Percentiles rank a stretch among this genome's conserved stretches.
These are phyloP conservation scores for Juncus effusus DNA, from an alignment of 176 grass and related monocot species.

Conservation along the genomic window DNA sequence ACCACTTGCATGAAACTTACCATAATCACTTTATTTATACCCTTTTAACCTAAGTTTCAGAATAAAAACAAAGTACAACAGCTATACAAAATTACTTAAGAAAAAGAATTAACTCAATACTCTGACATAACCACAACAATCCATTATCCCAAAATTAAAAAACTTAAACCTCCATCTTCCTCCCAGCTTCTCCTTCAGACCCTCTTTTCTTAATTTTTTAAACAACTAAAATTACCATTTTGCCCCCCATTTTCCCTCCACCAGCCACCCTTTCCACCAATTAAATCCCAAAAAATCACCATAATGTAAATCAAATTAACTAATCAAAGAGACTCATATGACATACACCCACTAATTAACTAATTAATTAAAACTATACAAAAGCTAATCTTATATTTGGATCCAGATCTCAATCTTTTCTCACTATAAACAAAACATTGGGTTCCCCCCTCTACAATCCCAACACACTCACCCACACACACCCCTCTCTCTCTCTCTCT, in stretches of 20 bases:
- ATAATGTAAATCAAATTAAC: constrained; percentile 13
- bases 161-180: constrained; percentile 42
- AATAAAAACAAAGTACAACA: constrained; percentile 20
- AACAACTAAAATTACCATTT: constrained; percentile 18
- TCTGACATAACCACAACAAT: constrained; percentile 27
- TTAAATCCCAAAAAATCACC: constrained; percentile 9
- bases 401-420: constrained; percentile 93
- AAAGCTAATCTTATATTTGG: constrained; percentile 37
- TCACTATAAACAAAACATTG: constrained; percentile 92
- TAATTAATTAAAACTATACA: constrained; percentile 41
- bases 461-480: constrained; percentile 40
- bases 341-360: constrained; percentile 31
- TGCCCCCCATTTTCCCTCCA: constrained; percentile 13
- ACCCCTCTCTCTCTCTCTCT: background rate
- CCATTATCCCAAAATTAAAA: constrained; percentile 26
- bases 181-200: constrained; percentile 41
- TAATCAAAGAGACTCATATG: background rate
- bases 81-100: background rate
- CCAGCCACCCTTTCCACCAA: constrained; percentile 20
- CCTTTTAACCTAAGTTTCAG: background rate
- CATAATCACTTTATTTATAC: no score
- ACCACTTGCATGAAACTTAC: no score
- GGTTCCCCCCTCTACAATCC: constrained; percentile 71
- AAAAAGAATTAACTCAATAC: constrained; percentile 9
- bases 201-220: background rate